These are phyloP conservation scores for Solanum pennellii DNA, from an alignment of 257 asterid species.

Conservation along the genomic window DNA sequence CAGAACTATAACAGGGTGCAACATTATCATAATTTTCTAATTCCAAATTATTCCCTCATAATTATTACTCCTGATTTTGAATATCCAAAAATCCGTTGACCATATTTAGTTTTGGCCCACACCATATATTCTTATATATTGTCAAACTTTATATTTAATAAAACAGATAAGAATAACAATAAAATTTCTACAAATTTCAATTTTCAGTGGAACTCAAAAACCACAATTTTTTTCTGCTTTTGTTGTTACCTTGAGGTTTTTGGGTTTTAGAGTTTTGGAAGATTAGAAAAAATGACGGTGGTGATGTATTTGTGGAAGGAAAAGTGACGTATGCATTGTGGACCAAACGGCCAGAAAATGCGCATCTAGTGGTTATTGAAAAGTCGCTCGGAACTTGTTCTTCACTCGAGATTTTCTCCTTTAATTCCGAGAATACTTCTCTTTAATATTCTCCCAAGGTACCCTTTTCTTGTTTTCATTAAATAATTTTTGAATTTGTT, in stretches of 20 bases:
- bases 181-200: no score
- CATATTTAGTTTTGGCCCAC: no score
- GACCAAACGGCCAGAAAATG: conserved; percentile 72
- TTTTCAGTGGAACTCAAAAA: no score
- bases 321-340: conserved; percentile 67
- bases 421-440: conserved; percentile 41
- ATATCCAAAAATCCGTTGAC: no score
- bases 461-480: not conserved
- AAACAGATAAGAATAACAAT: no score
- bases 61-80: no score
- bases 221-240: no score
- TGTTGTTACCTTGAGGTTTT: not conserved
- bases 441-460: conserved; percentile 80
- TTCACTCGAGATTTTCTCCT: conserved; percentile 74
- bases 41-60: no score
- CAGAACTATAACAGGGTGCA: no score
- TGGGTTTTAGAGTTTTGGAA: not conserved
- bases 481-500: not conserved
- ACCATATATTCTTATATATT: not conserved
- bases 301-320: conserved; percentile 42
- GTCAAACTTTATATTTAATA: not conserved
- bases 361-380: conserved; percentile 63
- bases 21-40: no score
- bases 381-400: conserved; percentile 44
- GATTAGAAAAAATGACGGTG: conserved; percentile 42